Conservation (phyloP, 179 eudicot genomes). For the Pouteria campechiana region DNA sequence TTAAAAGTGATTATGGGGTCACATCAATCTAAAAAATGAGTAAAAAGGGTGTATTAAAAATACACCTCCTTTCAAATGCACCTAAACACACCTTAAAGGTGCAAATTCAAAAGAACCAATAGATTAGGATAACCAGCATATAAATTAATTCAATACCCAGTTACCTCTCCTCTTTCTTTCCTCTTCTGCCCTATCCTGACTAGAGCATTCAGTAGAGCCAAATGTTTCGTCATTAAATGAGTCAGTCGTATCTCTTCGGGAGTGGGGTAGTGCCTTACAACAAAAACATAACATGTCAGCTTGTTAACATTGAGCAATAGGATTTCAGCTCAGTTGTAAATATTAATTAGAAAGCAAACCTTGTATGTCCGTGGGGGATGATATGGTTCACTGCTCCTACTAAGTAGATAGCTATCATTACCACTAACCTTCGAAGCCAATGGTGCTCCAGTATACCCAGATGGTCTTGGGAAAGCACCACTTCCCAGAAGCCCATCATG, state of each 20-base stretch:
- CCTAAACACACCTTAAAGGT: too few relatives aligned
- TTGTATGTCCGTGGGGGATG: constrained; percentile 97
- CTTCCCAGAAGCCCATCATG: constrained; percentile 99
- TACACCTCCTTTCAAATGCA: too few relatives aligned
- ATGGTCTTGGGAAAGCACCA: constrained; percentile 85
- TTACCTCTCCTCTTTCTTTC: constrained; percentile 89
- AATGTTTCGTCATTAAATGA: constrained; percentile 87
- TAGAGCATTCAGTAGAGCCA: constrained; percentile 63
- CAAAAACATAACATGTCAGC: too few relatives aligned
- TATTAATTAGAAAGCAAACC: constrained; percentile 30
- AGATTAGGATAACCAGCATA: too few relatives aligned
- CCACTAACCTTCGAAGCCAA: constrained; percentile 46
- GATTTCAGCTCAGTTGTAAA: too few relatives aligned
- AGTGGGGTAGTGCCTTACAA: constrained; percentile 82
- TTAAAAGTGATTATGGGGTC: too few relatives aligned
- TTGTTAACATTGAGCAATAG: too few relatives aligned
- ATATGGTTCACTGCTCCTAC: constrained; percentile 74
- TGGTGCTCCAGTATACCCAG: constrained; percentile 60
- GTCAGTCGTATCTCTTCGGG: constrained; percentile 62
- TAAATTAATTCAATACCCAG: too few relatives aligned
- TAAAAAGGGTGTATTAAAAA: too few relatives aligned
- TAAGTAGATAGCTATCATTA: constrained; percentile 49
- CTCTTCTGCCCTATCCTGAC: constrained; percentile 83
- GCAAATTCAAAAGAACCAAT: too few relatives aligned
- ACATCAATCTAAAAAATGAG: too few relatives aligned